Percentiles rank a stretch among this genome's conserved stretches.
These are phyloP conservation scores for Penicillium canariense DNA, from an alignment of 495 filamentous ascomycete species.

Conservation along the genomic window DNA sequence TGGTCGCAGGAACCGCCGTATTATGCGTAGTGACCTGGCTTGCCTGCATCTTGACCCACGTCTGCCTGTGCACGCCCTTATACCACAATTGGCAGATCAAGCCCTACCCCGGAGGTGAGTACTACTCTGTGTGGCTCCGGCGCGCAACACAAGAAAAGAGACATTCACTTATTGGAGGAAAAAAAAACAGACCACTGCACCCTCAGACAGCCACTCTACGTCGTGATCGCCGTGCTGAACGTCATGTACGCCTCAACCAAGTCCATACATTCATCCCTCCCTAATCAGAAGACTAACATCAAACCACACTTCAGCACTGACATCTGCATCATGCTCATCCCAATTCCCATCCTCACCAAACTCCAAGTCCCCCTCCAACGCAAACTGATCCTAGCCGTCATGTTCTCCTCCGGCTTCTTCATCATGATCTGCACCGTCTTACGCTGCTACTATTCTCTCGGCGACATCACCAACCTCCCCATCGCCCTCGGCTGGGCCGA, in stretches of 20 bases:
- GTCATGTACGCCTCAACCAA: slow-evolving; percentile 17
- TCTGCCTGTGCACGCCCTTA: slow-evolving; percentile 47
- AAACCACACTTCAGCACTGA: slow-evolving; percentile 21
- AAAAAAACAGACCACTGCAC: slow-evolving; percentile 31
- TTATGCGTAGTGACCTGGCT: slow-evolving; percentile 47
- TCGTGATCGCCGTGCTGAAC: slow-evolving; percentile 24
- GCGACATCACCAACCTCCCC: slow-evolving; percentile 17
- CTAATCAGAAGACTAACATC: background rate
- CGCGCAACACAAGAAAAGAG: too few species aligned
- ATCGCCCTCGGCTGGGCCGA: slow-evolving; percentile 24
- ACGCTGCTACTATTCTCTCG: slow-evolving; percentile 25
- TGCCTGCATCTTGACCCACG: slow-evolving; percentile 41
- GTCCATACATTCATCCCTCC: background rate
- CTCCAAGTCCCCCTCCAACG: slow-evolving; percentile 24
- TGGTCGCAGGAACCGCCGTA: slow-evolving; percentile 15
- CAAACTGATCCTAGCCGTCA: slow-evolving; percentile 22
- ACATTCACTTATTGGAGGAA: too few species aligned
- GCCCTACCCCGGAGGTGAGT: slow-evolving; percentile 44
- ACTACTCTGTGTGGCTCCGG: too few species aligned
- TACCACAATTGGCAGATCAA: slow-evolving; percentile 50
- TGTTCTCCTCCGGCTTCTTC: slow-evolving; percentile 30
- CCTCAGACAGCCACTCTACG: slow-evolving; percentile 19
- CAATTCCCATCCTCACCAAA: slow-evolving; percentile 25
- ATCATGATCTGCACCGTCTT: slow-evolving; percentile 30
- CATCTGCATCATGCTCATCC: slow-evolving; percentile 17